Base-by-base conservation (phyloP, 1,284 basidiomycete genomes). In the Trametes pubescens region DNA sequence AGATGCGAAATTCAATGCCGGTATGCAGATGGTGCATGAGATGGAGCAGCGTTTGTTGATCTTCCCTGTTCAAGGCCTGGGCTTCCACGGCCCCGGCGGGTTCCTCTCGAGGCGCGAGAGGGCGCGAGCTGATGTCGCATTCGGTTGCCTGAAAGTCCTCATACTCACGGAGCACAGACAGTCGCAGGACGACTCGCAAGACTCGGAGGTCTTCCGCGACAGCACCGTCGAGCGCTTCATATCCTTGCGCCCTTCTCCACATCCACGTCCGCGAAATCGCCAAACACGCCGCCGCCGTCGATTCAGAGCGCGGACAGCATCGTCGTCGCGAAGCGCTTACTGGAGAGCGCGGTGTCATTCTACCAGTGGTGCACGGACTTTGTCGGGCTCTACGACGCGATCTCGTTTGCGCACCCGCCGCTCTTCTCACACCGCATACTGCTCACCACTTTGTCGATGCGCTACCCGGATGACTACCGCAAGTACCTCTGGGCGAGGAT, bases 311-410 rank as follows among this genome's bases (percentile, higher is more conserved):
- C 60, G 4, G 64, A 67, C 44, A 65, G 55, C 51, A 77, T 95
- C 71, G 72, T 76, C 8, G 86, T 85, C 2, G 82, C 92, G 1
- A 70, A 73, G 11, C 80, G 81, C 10, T 91, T 93, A 77, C 85
- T 95, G 8, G 89, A 90, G 0, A 53, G 80, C 2, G 81, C 82
- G 1, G 88, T 87, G 0, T 93, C 95, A 0, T 98, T 98, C 82
- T 98, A 91, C 80, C 95, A 98, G 75, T 93, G 93, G 74, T 99
- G n/a, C 80, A 93, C 93, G 32, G 96, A 98, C 76, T 91, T 98
- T 69, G 82, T 98, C 55, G 90, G 86, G 0, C 80, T 99, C n/a
- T 99, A 96, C 79, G 94, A 96, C 70, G 86, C 94, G 0, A 88
- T 96, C 65, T 99, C 96, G 2, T 96, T 97, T 75, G 88, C 90